Base-by-base conservation (phyloP, 352 stramenopile genomes). In the Phytophthora uliginosa region DNA sequence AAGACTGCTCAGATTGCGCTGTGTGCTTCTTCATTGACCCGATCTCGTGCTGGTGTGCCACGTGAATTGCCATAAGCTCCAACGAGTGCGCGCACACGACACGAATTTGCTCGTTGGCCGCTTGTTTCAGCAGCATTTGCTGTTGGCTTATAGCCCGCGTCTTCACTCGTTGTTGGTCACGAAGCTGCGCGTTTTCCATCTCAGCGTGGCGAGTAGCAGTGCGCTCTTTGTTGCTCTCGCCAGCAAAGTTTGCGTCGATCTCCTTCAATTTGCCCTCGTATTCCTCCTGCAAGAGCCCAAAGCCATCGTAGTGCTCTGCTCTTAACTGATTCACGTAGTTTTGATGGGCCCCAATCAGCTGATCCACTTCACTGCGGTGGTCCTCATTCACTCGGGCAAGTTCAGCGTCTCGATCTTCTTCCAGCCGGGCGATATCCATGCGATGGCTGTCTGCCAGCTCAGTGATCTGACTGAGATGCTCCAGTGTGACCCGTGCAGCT, bases 41-140 rank as follows among this genome's bases (percentile, higher is more conserved):
- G 5, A 75, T 63, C 17, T 75, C 68, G 3, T 78, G 60, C 7
- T 64, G 18, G 26, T 73, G 48, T 33, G 26, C 57, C 26, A 78
- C 56, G 12, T 48, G 61, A 45, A 59, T 15, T 36, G 61, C 67
- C 57, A 78, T 61, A 3, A 72, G 36, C 15, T 78, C 72, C 13
- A 78, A 28, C 12, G 45, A 55, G 33, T 74, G 55, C 10, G 62
- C 55, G 58, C 64, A 80, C 24, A 56, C 42, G 22, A 47, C 22
- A 22, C 56, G 73, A 52, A 74, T 63, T 15, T 62, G 59, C 10
- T 80, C 59, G 10, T 74, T 52, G 74, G 55, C 52, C 28, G 69
- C 38, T 53, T 68, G 58, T 33, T 51, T 53, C n/a, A 63, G 24
- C 24, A 53, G 7, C 15, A 51, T 3, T 31, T 59, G 52, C 18